These are phyloP conservation scores for Nigrospora oryzae DNA, from an alignment of 2,329 filamentous ascomycete species.

Conservation along the genomic window DNA sequence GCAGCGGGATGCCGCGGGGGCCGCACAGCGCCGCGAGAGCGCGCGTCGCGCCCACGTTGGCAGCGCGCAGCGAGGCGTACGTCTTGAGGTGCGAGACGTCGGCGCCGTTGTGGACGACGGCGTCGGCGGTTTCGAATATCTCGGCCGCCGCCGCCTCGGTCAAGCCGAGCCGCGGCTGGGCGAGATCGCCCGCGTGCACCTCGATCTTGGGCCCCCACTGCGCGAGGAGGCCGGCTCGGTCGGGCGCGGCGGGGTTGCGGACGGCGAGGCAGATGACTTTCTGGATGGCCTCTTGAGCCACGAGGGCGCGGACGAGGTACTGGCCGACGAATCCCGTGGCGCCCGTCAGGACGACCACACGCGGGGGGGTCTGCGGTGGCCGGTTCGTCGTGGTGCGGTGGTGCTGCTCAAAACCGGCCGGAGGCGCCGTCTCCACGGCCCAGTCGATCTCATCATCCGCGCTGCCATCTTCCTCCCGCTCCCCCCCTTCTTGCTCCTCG, in stretches of 20 bases:
- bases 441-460: slow-evolving; percentile 22
- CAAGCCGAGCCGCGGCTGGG: slow-evolving; percentile 1
- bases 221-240: neutral
- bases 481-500: no score
- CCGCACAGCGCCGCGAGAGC: slow-evolving; percentile 10
- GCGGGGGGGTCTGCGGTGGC: neutral
- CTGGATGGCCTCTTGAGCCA: slow-evolving; percentile 17
- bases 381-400: neutral
- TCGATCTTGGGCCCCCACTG: neutral
- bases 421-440: slow-evolving; percentile 23
- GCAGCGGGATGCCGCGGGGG: slow-evolving; percentile 19
- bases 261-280: slow-evolving; percentile 35
- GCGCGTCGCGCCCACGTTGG: slow-evolving; percentile 25
- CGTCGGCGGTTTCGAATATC: neutral
- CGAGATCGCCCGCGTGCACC: slow-evolving; percentile 3
- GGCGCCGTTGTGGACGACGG: neutral
- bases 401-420: neutral
- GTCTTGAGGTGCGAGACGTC: neutral
- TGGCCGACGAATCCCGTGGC: slow-evolving; percentile 29
- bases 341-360: slow-evolving; percentile 25
- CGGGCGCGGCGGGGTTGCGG: slow-evolving; percentile 2
- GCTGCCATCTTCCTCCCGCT: neutral
- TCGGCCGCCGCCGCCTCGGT: neutral
- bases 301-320: slow-evolving; percentile 26
- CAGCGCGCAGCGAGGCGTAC: slow-evolving; percentile 21